phyloP scores from a whole-genome alignment of 192 early-diverging fungal species.

The Podila verticillata region DNA sequence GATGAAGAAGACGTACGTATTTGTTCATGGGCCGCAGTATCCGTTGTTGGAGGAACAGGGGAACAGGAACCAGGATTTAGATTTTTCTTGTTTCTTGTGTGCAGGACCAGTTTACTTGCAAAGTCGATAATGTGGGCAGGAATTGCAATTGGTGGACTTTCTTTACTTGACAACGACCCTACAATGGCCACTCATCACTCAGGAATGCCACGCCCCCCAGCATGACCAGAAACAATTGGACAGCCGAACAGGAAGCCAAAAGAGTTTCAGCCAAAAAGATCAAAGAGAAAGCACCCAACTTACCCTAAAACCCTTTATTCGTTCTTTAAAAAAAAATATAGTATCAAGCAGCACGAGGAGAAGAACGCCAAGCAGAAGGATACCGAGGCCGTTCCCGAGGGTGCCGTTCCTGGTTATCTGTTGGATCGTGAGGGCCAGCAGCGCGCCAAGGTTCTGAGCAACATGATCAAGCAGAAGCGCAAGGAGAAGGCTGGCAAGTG shows the following conservation, averaged over 20 bases:
- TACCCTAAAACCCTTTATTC: too few species aligned
- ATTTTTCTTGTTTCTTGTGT: too few species aligned
- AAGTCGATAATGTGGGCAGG: too few species aligned
- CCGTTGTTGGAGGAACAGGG: neutral
- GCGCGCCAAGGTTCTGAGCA: slow-evolving; percentile 95
- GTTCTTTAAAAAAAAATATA: slow-evolving; percentile 18
- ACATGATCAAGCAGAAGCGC: slow-evolving; percentile 99
- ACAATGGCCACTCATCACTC: neutral
- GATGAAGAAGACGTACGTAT: slow-evolving; percentile 96
- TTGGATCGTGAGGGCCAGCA: slow-evolving; percentile 98
- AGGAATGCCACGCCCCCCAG: neutral
- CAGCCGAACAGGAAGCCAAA: neutral
- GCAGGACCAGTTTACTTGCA: too few species aligned
- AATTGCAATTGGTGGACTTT: too few species aligned
- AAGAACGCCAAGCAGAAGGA: slow-evolving; percentile 95
- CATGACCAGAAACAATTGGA: neutral
- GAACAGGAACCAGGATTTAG: neutral
- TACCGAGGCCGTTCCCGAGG: slow-evolving; percentile 90
- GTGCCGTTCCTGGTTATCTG: slow-evolving; percentile 96
- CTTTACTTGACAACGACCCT: too few species aligned
- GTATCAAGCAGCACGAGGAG: slow-evolving; percentile 98
- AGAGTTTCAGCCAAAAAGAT: too few species aligned
- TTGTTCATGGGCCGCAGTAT: neutral
- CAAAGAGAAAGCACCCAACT: too few species aligned
- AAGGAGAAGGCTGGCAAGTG: slow-evolving; percentile 99